Evolutionary conservation across 208 protist genomes (phyloP).

Genomic region (Trypanosoma congolense): DNA sequence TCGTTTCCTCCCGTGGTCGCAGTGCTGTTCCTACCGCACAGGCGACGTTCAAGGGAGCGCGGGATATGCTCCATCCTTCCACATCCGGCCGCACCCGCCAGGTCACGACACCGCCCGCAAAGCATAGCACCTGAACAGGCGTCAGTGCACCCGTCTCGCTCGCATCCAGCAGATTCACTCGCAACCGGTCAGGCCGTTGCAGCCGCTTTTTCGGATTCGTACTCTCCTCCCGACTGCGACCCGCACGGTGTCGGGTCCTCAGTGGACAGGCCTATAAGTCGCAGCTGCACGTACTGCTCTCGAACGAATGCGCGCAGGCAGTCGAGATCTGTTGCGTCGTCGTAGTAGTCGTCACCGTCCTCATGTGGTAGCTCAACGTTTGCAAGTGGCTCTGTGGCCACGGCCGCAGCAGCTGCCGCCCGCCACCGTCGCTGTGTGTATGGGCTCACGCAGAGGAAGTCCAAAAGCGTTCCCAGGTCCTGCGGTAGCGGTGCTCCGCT

Average conservation of each 20-base stretch:
- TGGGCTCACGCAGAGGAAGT: neutral
- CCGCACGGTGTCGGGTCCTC: too few species aligned
- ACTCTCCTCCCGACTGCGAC: neutral
- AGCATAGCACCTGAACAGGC: slow-evolving; percentile 12
- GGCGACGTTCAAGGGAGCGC: neutral
- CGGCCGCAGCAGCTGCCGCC: neutral
- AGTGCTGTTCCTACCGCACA: neutral
- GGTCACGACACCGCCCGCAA: slow-evolving; percentile 13
- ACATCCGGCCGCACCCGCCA: slow-evolving; percentile 9
- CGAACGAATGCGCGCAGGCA: slow-evolving; percentile 8
- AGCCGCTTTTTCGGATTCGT: too few species aligned
- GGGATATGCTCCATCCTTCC: slow-evolving; percentile 13
- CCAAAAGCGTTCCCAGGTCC: slow-evolving; percentile 13
- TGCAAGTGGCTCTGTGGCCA: neutral
- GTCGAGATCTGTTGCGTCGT: slow-evolving; percentile 1
- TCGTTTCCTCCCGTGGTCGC: neutral
- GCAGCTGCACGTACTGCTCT: slow-evolving; percentile 17
- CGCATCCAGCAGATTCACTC: slow-evolving; percentile 2
- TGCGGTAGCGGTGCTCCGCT: slow-evolving; percentile 3
- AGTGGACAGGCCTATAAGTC: slow-evolving; percentile 5
- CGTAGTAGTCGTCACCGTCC: neutral
- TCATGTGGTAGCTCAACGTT: neutral
- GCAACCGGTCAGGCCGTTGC: neutral
- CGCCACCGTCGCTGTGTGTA: slow-evolving; percentile 10
- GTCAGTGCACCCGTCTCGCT: neutral